Evolutionary conservation across 2,329 filamentous ascomycete genomes (phyloP).

Genomic region (Penicillium crustosum): DNA sequence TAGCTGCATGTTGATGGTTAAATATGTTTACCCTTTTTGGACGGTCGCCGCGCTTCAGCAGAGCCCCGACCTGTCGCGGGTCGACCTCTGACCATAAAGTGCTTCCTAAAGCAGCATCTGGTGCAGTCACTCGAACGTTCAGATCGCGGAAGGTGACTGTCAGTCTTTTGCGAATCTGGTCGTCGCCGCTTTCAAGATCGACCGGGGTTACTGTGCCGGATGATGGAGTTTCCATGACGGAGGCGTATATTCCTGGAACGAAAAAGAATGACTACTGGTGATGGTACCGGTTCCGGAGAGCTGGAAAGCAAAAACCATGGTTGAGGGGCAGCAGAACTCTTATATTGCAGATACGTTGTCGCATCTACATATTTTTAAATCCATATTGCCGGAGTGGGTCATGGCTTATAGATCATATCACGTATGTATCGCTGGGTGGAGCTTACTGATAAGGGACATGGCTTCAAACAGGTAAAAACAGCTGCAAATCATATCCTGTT

Average conservation of each 20-base stretch:
- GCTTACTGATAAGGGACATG: background rate
- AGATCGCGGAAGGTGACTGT: constrained; percentile 40
- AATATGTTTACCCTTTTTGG: constrained; percentile 31
- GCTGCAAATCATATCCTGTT: background rate
- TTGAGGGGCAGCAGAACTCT: constrained; percentile 2
- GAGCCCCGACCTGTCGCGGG: constrained; percentile 29
- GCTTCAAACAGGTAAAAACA: background rate
- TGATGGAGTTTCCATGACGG: constrained; percentile 30
- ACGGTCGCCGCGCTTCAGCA: constrained; percentile 19
- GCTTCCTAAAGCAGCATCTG: constrained; percentile 38
- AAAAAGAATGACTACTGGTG: background rate
- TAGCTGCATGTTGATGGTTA: background rate
- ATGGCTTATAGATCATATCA: background rate
- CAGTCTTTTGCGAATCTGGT: constrained; percentile 30
- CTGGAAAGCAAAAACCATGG: background rate
- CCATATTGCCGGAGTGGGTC: constrained; percentile 22
- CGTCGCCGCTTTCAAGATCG: constrained; percentile 27
- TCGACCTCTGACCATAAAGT: constrained; percentile 37
- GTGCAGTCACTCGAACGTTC: constrained; percentile 37
- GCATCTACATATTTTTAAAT: constrained; percentile 14
- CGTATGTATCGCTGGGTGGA: background rate
- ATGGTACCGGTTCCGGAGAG: background rate
- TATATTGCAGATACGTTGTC: constrained; percentile 11
- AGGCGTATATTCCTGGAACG: background rate
- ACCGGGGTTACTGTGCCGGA: constrained; percentile 27